Evolutionary conservation across 352 stramenopile genomes (phyloP), one percentile per base, ranked within the genome.

Genomic region (Pythium scleroteichum): DNA sequence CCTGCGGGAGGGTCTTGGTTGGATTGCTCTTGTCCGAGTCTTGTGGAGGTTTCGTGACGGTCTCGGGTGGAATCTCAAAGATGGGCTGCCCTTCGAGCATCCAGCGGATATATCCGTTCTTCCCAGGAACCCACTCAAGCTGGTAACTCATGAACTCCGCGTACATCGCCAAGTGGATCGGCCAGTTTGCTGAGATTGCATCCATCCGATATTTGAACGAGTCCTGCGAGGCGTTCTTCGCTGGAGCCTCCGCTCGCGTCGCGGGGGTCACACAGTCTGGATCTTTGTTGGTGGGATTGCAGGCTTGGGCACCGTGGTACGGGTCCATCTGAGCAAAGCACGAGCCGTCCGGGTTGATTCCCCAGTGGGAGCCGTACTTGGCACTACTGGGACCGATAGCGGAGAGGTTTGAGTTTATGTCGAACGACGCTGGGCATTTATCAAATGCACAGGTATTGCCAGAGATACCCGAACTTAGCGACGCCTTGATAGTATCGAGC

Each of bases 141-240:
- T 87, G 78, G 57, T 87, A 90, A 17, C 53, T 64, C 29, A 86
- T 33, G 47, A 66, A 90, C 20, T 74, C 71, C 0, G 66, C 64
- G 59, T 90, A 90, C 0, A 65, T 75, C 3, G 71, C 73, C 13
- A 87, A 60, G 47, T 83, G 76, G 51, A 87, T 71, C 3, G 72
- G 69, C 78, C 76, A 87, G 23, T 87, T 90, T 0, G 78, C 67
- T 17, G 80, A 90, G 35, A 90, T 76, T 1, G 78, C 72, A 48
- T 90, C 80, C 65, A 85, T 79, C 14, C 83, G 75, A 44, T 90
- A 90, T 6, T 68, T 66, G 48, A 74, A 76, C 16, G 40, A 16
- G 22, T 62, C n/a, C 24, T 38, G 26, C 8, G 10, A 26, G 26
- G 32, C 9, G 17, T 22, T 32, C 6, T 9, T 19, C n/a, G 32